Evolutionary conservation across 2,329 filamentous ascomycete species (phyloP).

Genomic region (Tolypocladium tundrense): DNA sequence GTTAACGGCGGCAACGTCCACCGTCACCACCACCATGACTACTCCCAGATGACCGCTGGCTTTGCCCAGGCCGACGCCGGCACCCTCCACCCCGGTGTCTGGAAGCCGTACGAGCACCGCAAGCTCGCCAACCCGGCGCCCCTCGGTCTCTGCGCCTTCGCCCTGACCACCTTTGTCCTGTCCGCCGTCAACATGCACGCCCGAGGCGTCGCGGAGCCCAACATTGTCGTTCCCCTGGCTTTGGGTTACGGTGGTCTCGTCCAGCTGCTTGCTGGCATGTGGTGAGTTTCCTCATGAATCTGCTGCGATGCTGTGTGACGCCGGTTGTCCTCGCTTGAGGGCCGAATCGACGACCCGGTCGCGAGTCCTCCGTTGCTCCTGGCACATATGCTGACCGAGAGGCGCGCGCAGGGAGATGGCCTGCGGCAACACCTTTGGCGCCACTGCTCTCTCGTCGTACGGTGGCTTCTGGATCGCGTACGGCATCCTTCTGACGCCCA

Average conservation of each 20-base stretch:
- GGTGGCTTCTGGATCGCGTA: slow-evolving; percentile 78
- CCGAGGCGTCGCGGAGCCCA: slow-evolving; percentile 48
- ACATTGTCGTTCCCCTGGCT: slow-evolving; percentile 58
- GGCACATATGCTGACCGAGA: slow-evolving; percentile 1
- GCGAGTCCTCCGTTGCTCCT: neutral
- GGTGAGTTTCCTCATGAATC: slow-evolving; percentile 43
- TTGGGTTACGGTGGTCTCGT: slow-evolving; percentile 70
- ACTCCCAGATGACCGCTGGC: slow-evolving; percentile 10
- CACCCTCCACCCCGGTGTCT: slow-evolving; percentile 61
- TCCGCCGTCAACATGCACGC: slow-evolving; percentile 63
- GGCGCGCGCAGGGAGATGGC: slow-evolving; percentile 60
- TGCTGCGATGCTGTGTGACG: neutral
- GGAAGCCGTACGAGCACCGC: slow-evolving; percentile 53
- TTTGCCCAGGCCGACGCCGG: slow-evolving; percentile 50
- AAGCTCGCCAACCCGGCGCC: slow-evolving; percentile 74
- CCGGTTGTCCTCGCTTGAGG: too few species aligned
- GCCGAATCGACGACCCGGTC: neutral
- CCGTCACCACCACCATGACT: slow-evolving; percentile 16
- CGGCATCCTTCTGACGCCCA: slow-evolving; percentile 59
- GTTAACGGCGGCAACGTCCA: slow-evolving; percentile 3
- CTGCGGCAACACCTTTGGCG: slow-evolving; percentile 79
- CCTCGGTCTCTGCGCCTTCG: slow-evolving; percentile 68
- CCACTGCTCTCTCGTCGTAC: slow-evolving; percentile 70
- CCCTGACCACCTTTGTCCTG: slow-evolving; percentile 72
- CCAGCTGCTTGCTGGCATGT: slow-evolving; percentile 77